phyloP scores from a whole-genome alignment of 768 basidiomycete species.

The Gyrodon lividus region DNA sequence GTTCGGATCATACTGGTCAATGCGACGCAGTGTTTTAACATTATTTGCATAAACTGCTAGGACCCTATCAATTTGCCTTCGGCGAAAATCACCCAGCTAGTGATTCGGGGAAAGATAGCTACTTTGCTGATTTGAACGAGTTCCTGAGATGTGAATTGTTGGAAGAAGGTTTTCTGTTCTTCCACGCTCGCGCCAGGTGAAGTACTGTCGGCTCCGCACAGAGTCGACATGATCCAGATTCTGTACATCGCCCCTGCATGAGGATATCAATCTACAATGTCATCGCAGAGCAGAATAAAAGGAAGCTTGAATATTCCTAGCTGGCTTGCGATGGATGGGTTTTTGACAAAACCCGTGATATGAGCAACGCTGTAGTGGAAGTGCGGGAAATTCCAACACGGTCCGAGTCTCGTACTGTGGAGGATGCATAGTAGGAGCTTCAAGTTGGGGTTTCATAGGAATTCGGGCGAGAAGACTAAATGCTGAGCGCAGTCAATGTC shows the following conservation, averaged over 20 bases:
- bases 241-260: constrained; percentile 13
- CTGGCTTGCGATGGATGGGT: too few species aligned
- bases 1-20: not conserved
- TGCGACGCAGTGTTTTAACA: not conserved
- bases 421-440: too few species aligned
- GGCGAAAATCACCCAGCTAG: constrained; percentile 6
- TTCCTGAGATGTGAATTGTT: constrained; percentile 15
- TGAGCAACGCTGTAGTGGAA: too few species aligned
- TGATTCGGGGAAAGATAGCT: constrained; percentile 3
- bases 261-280: not conserved
- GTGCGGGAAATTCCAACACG: too few species aligned
- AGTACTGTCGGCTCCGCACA: constrained; percentile 3
- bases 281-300: not conserved
- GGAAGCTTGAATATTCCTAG: too few species aligned
- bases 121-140: constrained; percentile 16
- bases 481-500: too few species aligned
- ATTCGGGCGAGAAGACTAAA: too few species aligned
- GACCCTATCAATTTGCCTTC: constrained; percentile 7
- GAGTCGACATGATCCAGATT: constrained; percentile 8
- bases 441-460: too few species aligned
- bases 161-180: constrained; percentile 13
- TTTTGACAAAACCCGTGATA: too few species aligned
- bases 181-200: not conserved
- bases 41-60: constrained; percentile 4
- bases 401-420: too few species aligned